Percentiles rank a stretch among this genome's conserved stretches.
Evolutionary conservation across 192 early-diverging fungal genomes (phyloP).

Genomic region (Gorgonomyces haynaldii): DNA sequence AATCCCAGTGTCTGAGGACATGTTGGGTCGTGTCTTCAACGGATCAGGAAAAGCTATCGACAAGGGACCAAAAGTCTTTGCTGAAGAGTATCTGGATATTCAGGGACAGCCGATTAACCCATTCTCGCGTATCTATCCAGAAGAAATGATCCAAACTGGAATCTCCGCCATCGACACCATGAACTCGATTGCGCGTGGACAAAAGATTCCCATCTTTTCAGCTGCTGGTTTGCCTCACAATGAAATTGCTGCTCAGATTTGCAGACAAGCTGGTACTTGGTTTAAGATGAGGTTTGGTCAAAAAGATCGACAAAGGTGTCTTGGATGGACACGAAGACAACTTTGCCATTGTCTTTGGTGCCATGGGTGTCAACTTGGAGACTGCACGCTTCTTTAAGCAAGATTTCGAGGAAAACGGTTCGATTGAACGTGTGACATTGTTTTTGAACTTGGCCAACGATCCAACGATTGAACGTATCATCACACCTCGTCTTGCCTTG

Average conservation of each 20-base stretch:
- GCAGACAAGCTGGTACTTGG: slow-evolving; percentile 97
- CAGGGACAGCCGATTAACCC: slow-evolving; percentile 92
- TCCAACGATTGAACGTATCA: slow-evolving; percentile 99
- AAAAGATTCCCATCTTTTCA: slow-evolving; percentile 99
- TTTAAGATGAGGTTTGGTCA: too few species aligned
- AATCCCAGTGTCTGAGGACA: slow-evolving; percentile 97
- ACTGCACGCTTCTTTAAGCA: slow-evolving; percentile 99
- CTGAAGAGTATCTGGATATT: slow-evolving; percentile 97
- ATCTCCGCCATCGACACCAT: slow-evolving; percentile 98
- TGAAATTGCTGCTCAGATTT: slow-evolving; percentile 99
- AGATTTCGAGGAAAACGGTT: slow-evolving; percentile 99
- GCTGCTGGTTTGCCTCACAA: slow-evolving; percentile 97
- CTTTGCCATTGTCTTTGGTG: slow-evolving; percentile 98
- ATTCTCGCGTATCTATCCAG: slow-evolving; percentile 96
- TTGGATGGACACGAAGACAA: slow-evolving; percentile 96
- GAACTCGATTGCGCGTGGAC: slow-evolving; percentile 99
- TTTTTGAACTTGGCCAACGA: slow-evolving; percentile 99
- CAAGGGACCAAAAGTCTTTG: slow-evolving; percentile 98
- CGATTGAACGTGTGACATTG: slow-evolving; percentile 93
- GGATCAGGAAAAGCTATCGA: slow-evolving; percentile 98
- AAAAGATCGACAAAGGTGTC: slow-evolving; percentile 82
- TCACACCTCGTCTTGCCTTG: slow-evolving; percentile 94
- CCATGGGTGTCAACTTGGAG: slow-evolving; percentile 99
- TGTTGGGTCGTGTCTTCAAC: slow-evolving; percentile 98
- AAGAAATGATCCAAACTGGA: slow-evolving; percentile 99